Evolutionary conservation across 768 basidiomycete genomes (phyloP).

Genomic region (Mycena haematopus): DNA sequence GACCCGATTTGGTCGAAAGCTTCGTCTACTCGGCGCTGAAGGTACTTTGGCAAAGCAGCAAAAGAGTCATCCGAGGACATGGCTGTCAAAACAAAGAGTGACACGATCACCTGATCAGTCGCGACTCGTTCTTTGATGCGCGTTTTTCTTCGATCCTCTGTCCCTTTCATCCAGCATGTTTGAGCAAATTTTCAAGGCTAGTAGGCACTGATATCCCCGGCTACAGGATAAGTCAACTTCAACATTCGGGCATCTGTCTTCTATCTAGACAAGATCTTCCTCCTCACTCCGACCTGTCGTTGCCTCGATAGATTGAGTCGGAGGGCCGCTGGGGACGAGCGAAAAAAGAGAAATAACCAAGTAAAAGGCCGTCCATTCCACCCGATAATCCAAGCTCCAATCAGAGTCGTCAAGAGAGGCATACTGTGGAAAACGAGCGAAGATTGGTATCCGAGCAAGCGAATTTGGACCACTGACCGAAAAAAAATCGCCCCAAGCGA

Average conservation of each 20-base stretch:
- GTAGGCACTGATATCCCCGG: no score
- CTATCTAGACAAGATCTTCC: neutral
- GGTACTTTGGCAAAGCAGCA: constrained; percentile 44
- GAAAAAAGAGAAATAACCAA: constrained; percentile 12
- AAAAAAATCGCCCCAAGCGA: neutral
- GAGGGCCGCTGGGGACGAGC: constrained; percentile 13
- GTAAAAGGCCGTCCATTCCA: constrained; percentile 5
- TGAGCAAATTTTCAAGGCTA: no score
- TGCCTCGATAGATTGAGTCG: neutral
- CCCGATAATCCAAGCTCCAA: neutral
- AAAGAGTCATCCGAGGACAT: constrained; percentile 38
- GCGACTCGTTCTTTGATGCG: no score
- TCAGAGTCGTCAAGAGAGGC: neutral
- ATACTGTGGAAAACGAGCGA: neutral
- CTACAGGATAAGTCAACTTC: no score
- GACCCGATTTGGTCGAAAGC: constrained; percentile 50
- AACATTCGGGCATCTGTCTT: no score
- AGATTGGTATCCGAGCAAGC: neutral
- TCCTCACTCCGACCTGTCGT: neutral
- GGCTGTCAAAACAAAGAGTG: neutral
- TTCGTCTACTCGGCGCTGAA: constrained; percentile 56
- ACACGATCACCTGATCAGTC: constrained; percentile 7
- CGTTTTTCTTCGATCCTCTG: no score
- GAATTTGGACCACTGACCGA: constrained; percentile 4
- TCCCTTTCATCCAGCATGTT: no score